Evolutionary conservation across 192 early-diverging fungal genomes (phyloP).

Genomic region (Coemansia sp.): DNA sequence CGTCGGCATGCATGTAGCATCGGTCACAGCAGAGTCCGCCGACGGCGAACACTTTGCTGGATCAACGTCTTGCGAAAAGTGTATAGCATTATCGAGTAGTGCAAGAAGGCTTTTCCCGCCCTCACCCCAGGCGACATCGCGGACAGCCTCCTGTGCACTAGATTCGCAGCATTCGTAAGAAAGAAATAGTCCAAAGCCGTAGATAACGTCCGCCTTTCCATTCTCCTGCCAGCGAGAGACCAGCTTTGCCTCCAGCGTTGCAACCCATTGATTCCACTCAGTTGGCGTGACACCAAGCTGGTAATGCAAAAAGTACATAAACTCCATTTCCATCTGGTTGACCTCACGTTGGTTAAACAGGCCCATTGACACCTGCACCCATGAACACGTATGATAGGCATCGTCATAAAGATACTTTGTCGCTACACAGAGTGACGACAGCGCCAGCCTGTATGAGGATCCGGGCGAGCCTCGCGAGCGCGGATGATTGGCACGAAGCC

Average conservation of each 20-base stretch:
- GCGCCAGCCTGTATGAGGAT: constrained; percentile 62
- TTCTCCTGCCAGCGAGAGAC: constrained; percentile 53
- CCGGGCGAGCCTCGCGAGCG: constrained; percentile 58
- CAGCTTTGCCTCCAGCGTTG: constrained; percentile 57
- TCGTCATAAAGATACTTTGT: constrained; percentile 70
- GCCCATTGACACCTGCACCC: constrained; percentile 61
- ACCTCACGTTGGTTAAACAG: constrained; percentile 60
- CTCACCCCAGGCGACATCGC: constrained; percentile 56
- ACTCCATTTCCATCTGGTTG: constrained; percentile 68
- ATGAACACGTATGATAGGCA: constrained; percentile 67
- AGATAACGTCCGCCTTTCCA: constrained; percentile 51
- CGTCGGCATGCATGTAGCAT: constrained; percentile 46
- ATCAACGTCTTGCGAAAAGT: constrained; percentile 14
- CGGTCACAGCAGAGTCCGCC: constrained; percentile 47
- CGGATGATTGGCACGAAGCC: constrained; percentile 58
- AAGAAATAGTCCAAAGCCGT: constrained; percentile 52
- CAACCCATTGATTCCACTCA: constrained; percentile 58
- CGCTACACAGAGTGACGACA: constrained; percentile 66
- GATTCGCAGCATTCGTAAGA: constrained; percentile 54
- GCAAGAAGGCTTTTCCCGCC: constrained; percentile 45
- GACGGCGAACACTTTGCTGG: constrained; percentile 47
- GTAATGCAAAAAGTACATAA: constrained; percentile 58
- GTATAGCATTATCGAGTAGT: constrained; percentile 48
- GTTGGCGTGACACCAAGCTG: constrained; percentile 56
- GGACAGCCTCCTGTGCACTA: constrained; percentile 43